Evolutionary conservation across 345 rosid genomes (phyloP).

Genomic region (Atalantia buxifolia): DNA sequence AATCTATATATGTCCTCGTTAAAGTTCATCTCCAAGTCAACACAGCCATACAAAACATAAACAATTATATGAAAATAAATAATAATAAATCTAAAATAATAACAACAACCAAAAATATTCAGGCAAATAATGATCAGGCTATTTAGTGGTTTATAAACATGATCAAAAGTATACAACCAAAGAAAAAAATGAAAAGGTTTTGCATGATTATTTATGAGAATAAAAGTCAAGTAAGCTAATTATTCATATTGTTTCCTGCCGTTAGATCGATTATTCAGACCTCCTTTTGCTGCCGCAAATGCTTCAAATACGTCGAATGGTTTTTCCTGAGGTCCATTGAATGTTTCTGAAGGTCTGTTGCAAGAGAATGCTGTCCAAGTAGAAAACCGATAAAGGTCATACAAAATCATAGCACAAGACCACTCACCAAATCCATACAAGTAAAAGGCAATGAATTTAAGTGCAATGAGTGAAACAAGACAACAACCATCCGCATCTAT

Average conservation of each 20-base stretch:
- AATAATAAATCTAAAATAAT: background rate
- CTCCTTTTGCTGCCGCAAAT: constrained; percentile 87
- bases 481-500: background rate
- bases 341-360: constrained; percentile 83
- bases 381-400: background rate
- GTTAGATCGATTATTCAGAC: constrained; percentile 29
- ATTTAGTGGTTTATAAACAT: background rate
- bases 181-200: background rate
- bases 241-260: background rate
- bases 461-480: background rate
- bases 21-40: constrained; percentile 82
- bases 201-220: background rate
- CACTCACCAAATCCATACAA: background rate
- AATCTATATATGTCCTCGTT: constrained; percentile 51
- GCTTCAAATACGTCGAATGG: constrained; percentile 87
- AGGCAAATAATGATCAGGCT: background rate
- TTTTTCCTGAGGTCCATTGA: constrained; percentile 92
- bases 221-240: background rate
- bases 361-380: constrained; percentile 61
- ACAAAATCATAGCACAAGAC: background rate
- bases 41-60: constrained; percentile 35
- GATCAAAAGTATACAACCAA: background rate
- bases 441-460: background rate
- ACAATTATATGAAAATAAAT: background rate
- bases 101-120: background rate